These are phyloP conservation scores for Monoraphidium neglectum DNA, from an alignment of 139 green algal species.

Conservation along the genomic window DNA sequence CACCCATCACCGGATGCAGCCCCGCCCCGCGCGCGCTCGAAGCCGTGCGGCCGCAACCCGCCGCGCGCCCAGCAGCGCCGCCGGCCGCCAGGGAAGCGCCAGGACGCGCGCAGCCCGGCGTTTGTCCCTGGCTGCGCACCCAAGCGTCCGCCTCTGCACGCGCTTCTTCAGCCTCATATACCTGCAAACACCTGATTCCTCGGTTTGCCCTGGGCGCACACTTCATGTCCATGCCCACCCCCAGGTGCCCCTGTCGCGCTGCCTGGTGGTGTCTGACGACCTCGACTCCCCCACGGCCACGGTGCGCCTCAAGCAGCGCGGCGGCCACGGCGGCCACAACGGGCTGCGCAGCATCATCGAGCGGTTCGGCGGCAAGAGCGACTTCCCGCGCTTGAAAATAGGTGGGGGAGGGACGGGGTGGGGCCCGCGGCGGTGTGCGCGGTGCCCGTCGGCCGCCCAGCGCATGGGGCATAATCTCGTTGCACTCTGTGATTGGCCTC, in stretches of 20 bases:
- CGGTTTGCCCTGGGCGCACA: too few relatives aligned
- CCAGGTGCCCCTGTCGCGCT: slow-evolving; percentile 27
- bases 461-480: background rate
- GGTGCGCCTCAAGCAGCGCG: slow-evolving; percentile 72
- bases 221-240: too few relatives aligned
- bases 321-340: slow-evolving; percentile 95
- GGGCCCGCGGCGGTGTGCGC: background rate
- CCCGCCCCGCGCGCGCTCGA: too few relatives aligned
- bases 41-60: too few relatives aligned
- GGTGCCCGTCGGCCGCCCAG: background rate
- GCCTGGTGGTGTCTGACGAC: slow-evolving; percentile 90
- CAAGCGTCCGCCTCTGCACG: too few relatives aligned
- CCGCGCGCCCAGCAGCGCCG: too few relatives aligned
- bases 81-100: too few relatives aligned
- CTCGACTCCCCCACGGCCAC: slow-evolving; percentile 66
- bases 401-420: slow-evolving; percentile 35
- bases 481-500: background rate
- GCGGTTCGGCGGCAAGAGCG: slow-evolving; percentile 60
- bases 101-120: too few relatives aligned
- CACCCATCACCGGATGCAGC: too few relatives aligned
- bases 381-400: slow-evolving; percentile 79
- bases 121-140: too few relatives aligned
- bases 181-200: too few relatives aligned
- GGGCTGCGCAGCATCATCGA: slow-evolving; percentile 88
- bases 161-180: too few relatives aligned